These are phyloP conservation scores for Starmera dryadoides DNA, from an alignment of 805 yeast species.

Conservation along the genomic window DNA sequence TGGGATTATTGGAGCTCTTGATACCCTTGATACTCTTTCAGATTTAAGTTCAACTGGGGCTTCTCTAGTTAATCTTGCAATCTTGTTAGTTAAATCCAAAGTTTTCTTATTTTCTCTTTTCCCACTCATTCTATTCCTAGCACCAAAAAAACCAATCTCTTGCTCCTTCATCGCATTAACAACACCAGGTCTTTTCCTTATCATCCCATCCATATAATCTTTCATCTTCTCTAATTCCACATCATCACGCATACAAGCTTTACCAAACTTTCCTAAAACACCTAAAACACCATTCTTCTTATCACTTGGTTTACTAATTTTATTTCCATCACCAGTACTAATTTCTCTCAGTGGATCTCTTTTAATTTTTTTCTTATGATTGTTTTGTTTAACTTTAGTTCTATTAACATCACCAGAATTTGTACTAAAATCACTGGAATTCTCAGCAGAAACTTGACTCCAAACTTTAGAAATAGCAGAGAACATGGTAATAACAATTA, in stretches of 20 bases:
- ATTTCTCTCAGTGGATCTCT: not conserved
- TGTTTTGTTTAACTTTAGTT: slow-evolving; percentile 1
- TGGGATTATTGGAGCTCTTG: no score
- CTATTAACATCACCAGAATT: slow-evolving; percentile 1
- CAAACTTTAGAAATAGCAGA: slow-evolving; percentile 15
- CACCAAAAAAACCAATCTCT: no score
- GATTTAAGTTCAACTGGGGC: no score
- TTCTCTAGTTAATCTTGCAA: no score
- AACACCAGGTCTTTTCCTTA: slow-evolving; percentile 9
- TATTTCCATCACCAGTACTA: not conserved
- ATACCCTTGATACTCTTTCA: no score
- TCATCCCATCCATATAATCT: slow-evolving; percentile 16
- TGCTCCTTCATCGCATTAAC: not conserved
- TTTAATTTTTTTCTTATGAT: not conserved
- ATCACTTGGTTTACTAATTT: not conserved
- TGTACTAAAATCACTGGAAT: slow-evolving; percentile 3
- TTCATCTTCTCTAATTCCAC: slow-evolving; percentile 15
- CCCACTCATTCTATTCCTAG: no score
- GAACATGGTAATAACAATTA: slow-evolving; percentile 6
- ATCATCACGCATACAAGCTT: not conserved
- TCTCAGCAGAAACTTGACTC: slow-evolving; percentile 15
- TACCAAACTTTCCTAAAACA: slow-evolving; percentile 8
- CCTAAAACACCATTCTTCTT: slow-evolving; percentile 13
- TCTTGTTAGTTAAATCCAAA: no score
- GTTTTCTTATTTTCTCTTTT: no score